Conservation (phyloP, 2,329 filamentous ascomycete genomes). For the Westerdykella sp. region DNA sequence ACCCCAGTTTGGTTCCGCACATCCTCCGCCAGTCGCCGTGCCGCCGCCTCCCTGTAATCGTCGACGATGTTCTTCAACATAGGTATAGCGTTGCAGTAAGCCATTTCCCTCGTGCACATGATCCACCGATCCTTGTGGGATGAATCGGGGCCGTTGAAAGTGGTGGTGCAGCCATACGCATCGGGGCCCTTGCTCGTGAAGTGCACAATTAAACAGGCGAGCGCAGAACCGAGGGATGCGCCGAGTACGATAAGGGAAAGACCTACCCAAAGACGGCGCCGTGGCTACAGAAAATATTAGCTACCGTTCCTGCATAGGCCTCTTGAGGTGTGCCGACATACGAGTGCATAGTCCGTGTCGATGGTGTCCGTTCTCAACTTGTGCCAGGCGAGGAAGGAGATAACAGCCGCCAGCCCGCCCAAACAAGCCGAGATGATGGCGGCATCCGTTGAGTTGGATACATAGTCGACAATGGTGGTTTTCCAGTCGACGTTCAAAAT, state of each 20-base stretch:
- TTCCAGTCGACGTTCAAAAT: conserved; percentile 10
- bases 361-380: conserved; percentile 19
- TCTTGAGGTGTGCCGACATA: conserved; percentile 7
- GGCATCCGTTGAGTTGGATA: conserved; percentile 17
- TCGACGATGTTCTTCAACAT: not conserved
- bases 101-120: conserved; percentile 24
- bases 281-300: conserved; percentile 13
- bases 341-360: conserved; percentile 18
- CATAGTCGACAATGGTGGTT: conserved; percentile 24
- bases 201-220: conserved; percentile 20
- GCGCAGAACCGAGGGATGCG: conserved; percentile 12
- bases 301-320: not conserved
- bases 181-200: conserved; percentile 22
- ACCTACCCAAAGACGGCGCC: conserved; percentile 23
- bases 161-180: conserved; percentile 18
- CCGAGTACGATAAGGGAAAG: conserved; percentile 15
- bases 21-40: conserved; percentile 5
- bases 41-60: not conserved
- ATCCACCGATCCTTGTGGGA: conserved; percentile 16
- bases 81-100: conserved; percentile 20
- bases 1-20: conserved; percentile 7
- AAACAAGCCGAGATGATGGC: conserved; percentile 24
- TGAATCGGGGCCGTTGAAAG: conserved; percentile 8
- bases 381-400: conserved; percentile 20
- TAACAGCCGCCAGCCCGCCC: conserved; percentile 17